Evolutionary conservation across 805 yeast species (phyloP).

Genomic region (Yamadazyma insecticola): DNA sequence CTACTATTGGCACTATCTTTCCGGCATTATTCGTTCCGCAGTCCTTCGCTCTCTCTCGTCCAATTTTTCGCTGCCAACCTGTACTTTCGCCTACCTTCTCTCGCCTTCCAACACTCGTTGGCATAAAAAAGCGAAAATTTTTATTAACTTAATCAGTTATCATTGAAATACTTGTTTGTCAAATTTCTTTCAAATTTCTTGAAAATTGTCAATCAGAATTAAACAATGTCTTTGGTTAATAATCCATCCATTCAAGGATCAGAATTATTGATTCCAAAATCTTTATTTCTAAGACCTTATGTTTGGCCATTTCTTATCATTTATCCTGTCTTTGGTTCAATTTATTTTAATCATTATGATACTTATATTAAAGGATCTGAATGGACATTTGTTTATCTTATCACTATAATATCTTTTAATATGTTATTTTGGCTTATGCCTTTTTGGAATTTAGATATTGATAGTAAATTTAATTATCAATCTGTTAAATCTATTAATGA

Average conservation of each 20-base stretch:
- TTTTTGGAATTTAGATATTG: conserved; percentile 81
- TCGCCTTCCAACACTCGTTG: background rate
- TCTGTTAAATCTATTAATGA: conserved; percentile 48
- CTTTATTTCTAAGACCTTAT: conserved; percentile 61
- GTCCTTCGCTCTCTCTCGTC: too few relatives aligned
- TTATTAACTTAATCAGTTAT: too few relatives aligned
- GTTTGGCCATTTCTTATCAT: conserved; percentile 76
- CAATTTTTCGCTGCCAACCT: too few relatives aligned
- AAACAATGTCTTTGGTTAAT: conserved; percentile 48
- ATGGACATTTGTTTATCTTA: conserved; percentile 90
- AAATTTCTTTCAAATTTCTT: too few relatives aligned
- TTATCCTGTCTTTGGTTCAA: conserved; percentile 68
- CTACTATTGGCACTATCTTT: too few relatives aligned
- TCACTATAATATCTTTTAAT: conserved; percentile 69
- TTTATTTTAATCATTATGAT: conserved; percentile 70
- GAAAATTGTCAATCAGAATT: too few relatives aligned
- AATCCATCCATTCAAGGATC: conserved; percentile 71
- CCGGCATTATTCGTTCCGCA: too few relatives aligned
- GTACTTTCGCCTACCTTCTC: too few relatives aligned
- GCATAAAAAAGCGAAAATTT: too few relatives aligned
- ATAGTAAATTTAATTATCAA: conserved; percentile 64
- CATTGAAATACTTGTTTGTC: too few relatives aligned
- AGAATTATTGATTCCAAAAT: conserved; percentile 67
- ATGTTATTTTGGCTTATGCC: conserved; percentile 81
- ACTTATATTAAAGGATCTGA: conserved; percentile 80